Base-by-base conservation (phyloP, 164 flowering plant genomes). In the Akebia trifoliata region DNA sequence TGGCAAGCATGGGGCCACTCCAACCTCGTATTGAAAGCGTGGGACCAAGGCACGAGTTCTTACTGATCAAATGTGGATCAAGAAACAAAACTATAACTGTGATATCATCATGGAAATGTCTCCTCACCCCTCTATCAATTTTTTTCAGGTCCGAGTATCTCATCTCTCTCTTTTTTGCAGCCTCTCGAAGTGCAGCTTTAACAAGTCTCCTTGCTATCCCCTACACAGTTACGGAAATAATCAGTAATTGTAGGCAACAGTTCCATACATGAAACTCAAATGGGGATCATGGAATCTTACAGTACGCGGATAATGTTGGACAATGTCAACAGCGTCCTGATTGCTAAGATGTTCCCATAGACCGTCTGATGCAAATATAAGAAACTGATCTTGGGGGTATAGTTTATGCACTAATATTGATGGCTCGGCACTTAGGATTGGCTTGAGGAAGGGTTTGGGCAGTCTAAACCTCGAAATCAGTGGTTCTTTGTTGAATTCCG, bases 161-260 rank as follows among this genome's bases (percentile, higher is more conserved):
- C 81, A 84, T 79, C 52, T 84, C 90, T 61, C 81, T 71, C 50
- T 81, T 84, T 72, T 74, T 81, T 0, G 90, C 86, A 35, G 86
- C 90, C 46, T 65, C 76, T 22, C 46, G 42, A 31, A 84, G 80
- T 47, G 90, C 90, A 39, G 78, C 72, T 66, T 75, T 70, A 1
- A 84, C 58, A 8, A 81, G 81, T 64, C 78, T 79, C 70, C 64
- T 76, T 3, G 80, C 80, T 8, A 81, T 72, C 25, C 90, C 85
- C 90, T 84, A 80, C 63, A 60, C 24, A 63, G 12, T 21, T 24
- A 9, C 11, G 47, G 15, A 51, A 52, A 11, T 15, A n/a, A 31
- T 51, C 6, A 60, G 18, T 34, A 40, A 35, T 10, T 14, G 20
- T 36, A 26, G 21, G 39, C 3, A 57, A 26, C 8, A 20, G 14